These are phyloP conservation scores for Leishmania braziliensis DNA, from an alignment of 208 protist genomes.

Conservation along the genomic window DNA sequence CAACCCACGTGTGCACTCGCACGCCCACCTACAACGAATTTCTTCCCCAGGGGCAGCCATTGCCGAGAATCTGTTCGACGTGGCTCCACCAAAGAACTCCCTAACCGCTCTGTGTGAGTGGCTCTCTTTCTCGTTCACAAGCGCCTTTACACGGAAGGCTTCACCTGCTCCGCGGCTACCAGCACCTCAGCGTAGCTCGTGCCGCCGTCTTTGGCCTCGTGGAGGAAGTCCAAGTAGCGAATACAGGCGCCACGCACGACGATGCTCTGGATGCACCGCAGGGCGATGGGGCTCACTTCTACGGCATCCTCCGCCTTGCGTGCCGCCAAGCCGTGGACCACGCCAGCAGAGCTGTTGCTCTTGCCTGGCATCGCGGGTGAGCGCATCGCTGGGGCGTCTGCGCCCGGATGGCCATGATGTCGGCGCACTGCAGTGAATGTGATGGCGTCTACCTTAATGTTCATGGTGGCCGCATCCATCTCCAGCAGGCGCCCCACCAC, in stretches of 20 bases:
- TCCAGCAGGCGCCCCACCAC: conserved; percentile 68
- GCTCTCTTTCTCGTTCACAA: too few species aligned
- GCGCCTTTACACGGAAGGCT: conserved; percentile 18
- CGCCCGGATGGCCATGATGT: neutral
- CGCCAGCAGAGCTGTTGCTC: conserved; percentile 9
- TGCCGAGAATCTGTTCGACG: neutral
- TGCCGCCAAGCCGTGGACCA: neutral
- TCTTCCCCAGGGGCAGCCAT: neutral
- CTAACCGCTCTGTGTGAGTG: neutral
- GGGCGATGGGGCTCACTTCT: conserved; percentile 46
- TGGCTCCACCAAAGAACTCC: neutral
- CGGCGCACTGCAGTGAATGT: conserved; percentile 56
- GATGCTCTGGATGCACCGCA: conserved; percentile 65
- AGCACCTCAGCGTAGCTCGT: conserved; percentile 56
- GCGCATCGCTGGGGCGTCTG: neutral
- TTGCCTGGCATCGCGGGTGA: neutral
- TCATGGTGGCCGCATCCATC: conserved; percentile 78
- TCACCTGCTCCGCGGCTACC: conserved; percentile 28
- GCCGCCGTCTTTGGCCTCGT: conserved; percentile 45
- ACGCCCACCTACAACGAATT: neutral
- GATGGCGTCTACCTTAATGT: conserved; percentile 76
- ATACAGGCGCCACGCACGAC: conserved; percentile 69
- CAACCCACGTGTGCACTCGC: neutral
- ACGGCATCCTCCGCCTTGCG: conserved; percentile 9
- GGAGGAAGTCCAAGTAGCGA: conserved; percentile 70